phyloP scores from a whole-genome alignment of 2,329 filamentous ascomycete genomes.

The Penicillium nordicum region DNA sequence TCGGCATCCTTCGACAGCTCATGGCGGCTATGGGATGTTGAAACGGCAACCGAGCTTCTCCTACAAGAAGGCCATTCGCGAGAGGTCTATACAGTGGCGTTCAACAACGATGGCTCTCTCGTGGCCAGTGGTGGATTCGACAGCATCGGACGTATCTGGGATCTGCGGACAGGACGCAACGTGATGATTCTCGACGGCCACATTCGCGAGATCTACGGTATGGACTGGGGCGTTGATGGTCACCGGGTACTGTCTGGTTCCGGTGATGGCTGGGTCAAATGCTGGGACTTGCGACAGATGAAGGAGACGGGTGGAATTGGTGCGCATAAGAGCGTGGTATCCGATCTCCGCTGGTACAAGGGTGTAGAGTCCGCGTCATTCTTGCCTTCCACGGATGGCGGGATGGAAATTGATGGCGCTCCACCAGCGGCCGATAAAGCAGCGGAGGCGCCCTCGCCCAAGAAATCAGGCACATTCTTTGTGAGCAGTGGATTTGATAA shows the following conservation, averaged over 20 bases:
- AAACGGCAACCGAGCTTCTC: conserved; percentile 76
- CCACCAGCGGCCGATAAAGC: conserved; percentile 11
- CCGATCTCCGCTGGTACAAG: conserved; percentile 91
- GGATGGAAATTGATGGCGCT: conserved; percentile 34
- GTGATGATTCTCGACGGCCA: conserved; percentile 94
- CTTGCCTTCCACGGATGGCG: conserved; percentile 58
- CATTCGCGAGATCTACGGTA: conserved; percentile 86
- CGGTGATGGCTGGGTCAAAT: conserved; percentile 93
- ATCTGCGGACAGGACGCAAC: conserved; percentile 84
- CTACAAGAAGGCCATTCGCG: conserved; percentile 93
- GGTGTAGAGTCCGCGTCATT: conserved; percentile 71
- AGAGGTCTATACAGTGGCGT: conserved; percentile 85
- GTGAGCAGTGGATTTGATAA: conserved; percentile 89
- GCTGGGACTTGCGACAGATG: conserved; percentile 94
- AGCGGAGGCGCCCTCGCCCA: conserved; percentile 54
- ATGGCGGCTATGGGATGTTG: conserved; percentile 94
- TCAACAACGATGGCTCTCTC: conserved; percentile 87
- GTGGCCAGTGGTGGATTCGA: conserved; percentile 90
- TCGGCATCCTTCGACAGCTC: conserved; percentile 95
- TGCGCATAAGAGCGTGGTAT: conserved; percentile 86
- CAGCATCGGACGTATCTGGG: conserved; percentile 93
- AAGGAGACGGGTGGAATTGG: conserved; percentile 79
- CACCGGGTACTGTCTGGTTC: conserved; percentile 91
- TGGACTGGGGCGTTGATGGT: conserved; percentile 90
- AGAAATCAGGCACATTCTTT: conserved; percentile 88